Evolutionary conservation across 1,284 basidiomycete genomes (phyloP), one percentile per base, ranked within the genome.

Genomic region (Trichosporon ovoides): DNA sequence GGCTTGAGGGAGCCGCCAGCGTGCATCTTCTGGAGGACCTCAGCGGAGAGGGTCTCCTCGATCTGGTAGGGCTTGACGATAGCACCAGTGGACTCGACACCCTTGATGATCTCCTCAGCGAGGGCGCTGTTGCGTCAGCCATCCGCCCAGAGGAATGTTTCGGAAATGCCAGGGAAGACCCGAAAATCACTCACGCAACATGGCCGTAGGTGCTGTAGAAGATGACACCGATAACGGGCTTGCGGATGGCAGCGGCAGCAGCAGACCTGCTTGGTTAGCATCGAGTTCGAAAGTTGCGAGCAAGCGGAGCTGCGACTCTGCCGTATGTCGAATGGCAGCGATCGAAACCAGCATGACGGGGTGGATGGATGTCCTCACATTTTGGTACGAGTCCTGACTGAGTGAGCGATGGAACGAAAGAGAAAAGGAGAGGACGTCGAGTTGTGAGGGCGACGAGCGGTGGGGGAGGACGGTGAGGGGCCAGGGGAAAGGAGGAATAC

Each of bases 201-300:
- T 92, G 90, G 66, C 88, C 88, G 73, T 88, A 91, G 77, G 88
- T 82, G 58, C 85, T 80, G 81, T 92, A 92, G 81, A 89, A 86
- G 68, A 89, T 77, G 68, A 92, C 89, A 58, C 87, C 89, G 70
- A 89, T 81, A 70, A 83, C 84, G 51, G 87, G 85, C 60, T 70
- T 64, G 56, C 18, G 46, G 58, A 24, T 18, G 34, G 38, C 35
- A 48, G 46, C 20, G 18, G 51, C 18, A 33, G 51, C 35, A n/a
- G 31, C 38, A 34, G 57, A 36, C 51, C 51, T 52, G 51, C 14
- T 18, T 14, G 3, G 18, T 18, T 1, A 18, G 38, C 36, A 12
- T 6, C 3, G 6, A 9, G 5, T 5, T 4, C 28, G 28, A 9
- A 9, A 4, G n/a, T n/a, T n/a, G 37, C 7, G 16, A 38, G 37